These are phyloP conservation scores for Tolypocladium tundrense DNA, from an alignment of 2,329 filamentous ascomycete genomes.

Conservation along the genomic window DNA sequence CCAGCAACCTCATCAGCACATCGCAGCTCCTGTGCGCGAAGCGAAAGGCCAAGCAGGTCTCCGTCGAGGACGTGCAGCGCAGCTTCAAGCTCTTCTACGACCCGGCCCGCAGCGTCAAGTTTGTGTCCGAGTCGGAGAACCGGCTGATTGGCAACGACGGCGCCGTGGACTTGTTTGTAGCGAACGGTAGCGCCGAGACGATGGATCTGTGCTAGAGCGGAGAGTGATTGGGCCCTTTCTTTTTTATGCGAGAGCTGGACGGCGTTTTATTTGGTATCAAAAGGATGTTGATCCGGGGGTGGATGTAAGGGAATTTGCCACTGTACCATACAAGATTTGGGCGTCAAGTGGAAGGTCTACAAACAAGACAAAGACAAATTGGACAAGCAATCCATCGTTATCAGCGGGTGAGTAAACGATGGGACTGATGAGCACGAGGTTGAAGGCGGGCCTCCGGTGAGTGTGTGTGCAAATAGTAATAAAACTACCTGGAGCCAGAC, in stretches of 20 bases:
- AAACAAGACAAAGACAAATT: neutral
- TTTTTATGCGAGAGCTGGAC: conserved; percentile 12
- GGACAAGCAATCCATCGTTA: too few relatives aligned
- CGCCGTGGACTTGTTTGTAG: conserved; percentile 56
- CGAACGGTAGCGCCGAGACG: conserved; percentile 31
- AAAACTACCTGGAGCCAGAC: too few relatives aligned
- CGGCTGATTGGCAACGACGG: conserved; percentile 85
- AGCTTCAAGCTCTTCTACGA: conserved; percentile 95
- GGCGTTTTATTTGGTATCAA: conserved; percentile 16
- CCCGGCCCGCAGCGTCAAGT: conserved; percentile 75
- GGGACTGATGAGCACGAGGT: too few relatives aligned
- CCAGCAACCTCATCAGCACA: conserved; percentile 95
- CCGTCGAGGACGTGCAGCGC: conserved; percentile 79
- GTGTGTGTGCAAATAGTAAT: too few relatives aligned
- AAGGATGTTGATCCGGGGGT: conserved; percentile 1
- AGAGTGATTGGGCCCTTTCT: neutral
- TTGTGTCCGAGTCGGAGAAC: conserved; percentile 84
- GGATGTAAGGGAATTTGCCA: conserved; percentile 12
- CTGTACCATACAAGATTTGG: conserved; percentile 16
- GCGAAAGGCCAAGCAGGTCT: conserved; percentile 73
- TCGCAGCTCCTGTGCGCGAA: conserved; percentile 82
- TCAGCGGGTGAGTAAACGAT: too few relatives aligned
- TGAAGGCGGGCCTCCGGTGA: too few relatives aligned
- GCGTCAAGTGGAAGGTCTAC: conserved; percentile 1
- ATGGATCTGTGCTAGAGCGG: conserved; percentile 34